Evolutionary conservation across 805 yeast genomes (phyloP), one percentile per base, ranked within the genome.

Genomic region (Cephaloascus fragrans): DNA sequence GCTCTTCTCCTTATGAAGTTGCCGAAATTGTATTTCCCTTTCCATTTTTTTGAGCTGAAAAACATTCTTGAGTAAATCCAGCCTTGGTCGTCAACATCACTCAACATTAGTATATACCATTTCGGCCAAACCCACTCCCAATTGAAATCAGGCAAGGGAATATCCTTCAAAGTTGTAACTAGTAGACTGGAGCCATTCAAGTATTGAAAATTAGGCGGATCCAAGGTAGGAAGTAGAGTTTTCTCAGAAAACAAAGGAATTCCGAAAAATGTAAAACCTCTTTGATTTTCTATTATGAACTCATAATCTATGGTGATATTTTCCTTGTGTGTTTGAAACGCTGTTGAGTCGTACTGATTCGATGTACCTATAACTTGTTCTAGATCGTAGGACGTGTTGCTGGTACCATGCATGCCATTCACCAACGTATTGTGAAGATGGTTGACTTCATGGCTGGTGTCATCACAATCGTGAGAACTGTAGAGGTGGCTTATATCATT

Each of bases 41-140:
- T 75, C 95, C 95, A 84, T 35, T 55, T 51, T 19, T 47, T 48
- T 17, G 72, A 59, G 8, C 61, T 54, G 49, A 71, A 71, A 43
- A 79, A 72, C 18, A 67, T 47, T 57, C 73, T 62, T 41, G 83
- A 67, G 50, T 84, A 85, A 26, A 69, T 53, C 95, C 95, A 84
- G n/a, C 95, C 95, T 50, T 80, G 83, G 48, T 83, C 89, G 54
- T 84, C 95, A 17, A 76, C 82, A 50, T 83, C 87, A 32, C 63
- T 60, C 34, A 66, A 55, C 90, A 85, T 80, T 42, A 80, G 67
- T 2, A 82, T 80, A 48, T 77, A 80, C 94, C 94, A 84, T 39
- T 67, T 62, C 12, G 65, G 65, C 87, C 88, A 81, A 8, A 52
- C 52, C 88, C 88, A 81, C 39, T 55, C 50, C 88, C 87, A 81